phyloP scores from a whole-genome alignment of 2,329 filamentous ascomycete genomes.

The Onygenales sp. region DNA sequence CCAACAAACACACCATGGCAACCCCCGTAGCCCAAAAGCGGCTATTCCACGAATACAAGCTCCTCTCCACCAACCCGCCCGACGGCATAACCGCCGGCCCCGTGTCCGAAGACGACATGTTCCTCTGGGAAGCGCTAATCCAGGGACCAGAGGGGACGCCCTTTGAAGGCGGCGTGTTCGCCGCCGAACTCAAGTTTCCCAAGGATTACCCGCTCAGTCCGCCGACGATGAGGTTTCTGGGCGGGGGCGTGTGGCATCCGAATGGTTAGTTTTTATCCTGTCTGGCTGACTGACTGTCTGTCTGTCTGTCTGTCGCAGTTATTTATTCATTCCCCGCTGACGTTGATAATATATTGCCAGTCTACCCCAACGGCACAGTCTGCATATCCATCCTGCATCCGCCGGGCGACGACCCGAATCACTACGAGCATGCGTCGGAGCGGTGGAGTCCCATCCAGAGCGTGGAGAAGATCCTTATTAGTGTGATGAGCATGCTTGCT shows the following conservation, averaged over 20 bases:
- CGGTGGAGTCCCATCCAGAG: slow-evolving; percentile 93
- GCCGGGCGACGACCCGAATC: slow-evolving; percentile 85
- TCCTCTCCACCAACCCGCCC: slow-evolving; percentile 87
- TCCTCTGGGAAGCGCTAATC: slow-evolving; percentile 93
- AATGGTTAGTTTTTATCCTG: slow-evolving; percentile 56
- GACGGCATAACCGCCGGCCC: slow-evolving; percentile 95
- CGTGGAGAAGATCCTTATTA: slow-evolving; percentile 86
- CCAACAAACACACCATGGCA: slow-evolving; percentile 26
- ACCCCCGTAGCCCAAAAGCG: slow-evolving; percentile 56
- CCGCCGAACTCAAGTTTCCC: slow-evolving; percentile 88
- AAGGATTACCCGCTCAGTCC: slow-evolving; percentile 95
- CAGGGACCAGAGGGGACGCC: slow-evolving; percentile 92
- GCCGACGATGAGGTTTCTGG: slow-evolving; percentile 90
- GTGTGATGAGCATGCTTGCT: slow-evolving; percentile 84
- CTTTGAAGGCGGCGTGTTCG: slow-evolving; percentile 92
- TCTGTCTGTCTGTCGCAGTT: too few relatives aligned
- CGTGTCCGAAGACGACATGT: slow-evolving; percentile 85
- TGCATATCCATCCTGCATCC: slow-evolving; percentile 97
- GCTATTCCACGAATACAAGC: slow-evolving; percentile 92
- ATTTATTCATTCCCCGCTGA: too few relatives aligned
- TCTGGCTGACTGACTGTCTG: too few relatives aligned
- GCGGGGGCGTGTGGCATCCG: slow-evolving; percentile 82
- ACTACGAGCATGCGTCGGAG: slow-evolving; percentile 84
- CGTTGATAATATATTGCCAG: slow-evolving; percentile 23
- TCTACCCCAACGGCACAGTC: slow-evolving; percentile 77